Evolutionary conservation across 2,329 filamentous ascomycete species (phyloP), one percentile per base, ranked within the genome.

Genomic region (Talaromyces sp.): DNA sequence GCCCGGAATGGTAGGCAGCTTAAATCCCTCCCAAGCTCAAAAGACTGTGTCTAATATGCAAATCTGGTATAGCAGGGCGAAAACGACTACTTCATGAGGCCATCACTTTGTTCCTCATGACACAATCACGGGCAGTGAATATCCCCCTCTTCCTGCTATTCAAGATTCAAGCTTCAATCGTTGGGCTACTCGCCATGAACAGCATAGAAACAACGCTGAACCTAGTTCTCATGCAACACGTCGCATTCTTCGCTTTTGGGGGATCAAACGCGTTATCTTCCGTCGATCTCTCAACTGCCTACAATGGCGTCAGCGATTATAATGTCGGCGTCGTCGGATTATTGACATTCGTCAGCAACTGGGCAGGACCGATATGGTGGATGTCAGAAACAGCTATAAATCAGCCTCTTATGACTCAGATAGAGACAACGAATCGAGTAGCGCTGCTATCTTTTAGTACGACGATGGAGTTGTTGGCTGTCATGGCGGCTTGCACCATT

Each of bases 181-280:
- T 86, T 50, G 74, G 76, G 73, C 76, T 73, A 66, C 72, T 81
- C 66, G 56, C 74, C 60, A 67, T 81, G 64, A 76, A 68, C 58
- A 75, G 81, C 24, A 71, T 82, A 31, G 87, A 92, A 71, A 82
- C 91, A 54, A 88, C 88, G 4, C 85, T 88, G 10, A 89, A 90
- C 0, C 87, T 86, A 9, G 81, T 97, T 39, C 85, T 98, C 39
- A 82, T 96, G 47, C 90, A 96, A 70, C 89, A 93, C 78, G 82
- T 87, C 41, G 88, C 90, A 60, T 99, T 97, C 83, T 99, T 98
- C 75, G 90, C 92, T 35, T 87, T 92, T 68, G 95, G 93, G 27
- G 93, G 93, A 74, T 92, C 91, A 56, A 99, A 99, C 76, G 90
- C 95, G 47, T 97, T 99, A 70, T 96, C 93, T 13, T 94, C 91